phyloP scores from a whole-genome alignment of 2,329 filamentous ascomycete genomes.

The Myrmaecium sp. region DNA sequence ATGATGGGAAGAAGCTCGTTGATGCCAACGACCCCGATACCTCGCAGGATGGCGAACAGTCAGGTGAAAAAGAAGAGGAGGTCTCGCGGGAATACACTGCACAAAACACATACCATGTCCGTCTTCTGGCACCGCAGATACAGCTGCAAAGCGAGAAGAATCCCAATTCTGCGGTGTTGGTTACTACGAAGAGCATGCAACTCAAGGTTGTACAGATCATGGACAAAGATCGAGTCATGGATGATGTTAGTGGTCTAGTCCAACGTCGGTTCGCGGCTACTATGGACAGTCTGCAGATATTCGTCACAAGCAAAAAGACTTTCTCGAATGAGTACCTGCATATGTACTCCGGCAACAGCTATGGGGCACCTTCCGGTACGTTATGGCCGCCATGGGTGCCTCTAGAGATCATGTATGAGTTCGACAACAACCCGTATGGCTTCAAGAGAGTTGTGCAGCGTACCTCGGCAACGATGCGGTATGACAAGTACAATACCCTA shows the following conservation, averaged over 20 bases:
- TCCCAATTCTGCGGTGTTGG: conserved; percentile 85
- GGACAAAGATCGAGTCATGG: conserved; percentile 84
- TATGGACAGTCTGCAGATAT: conserved; percentile 97
- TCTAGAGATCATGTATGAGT: conserved; percentile 97
- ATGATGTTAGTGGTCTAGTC: conserved; percentile 86
- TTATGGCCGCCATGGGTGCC: conserved; percentile 98
- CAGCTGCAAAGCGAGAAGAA: conserved; percentile 98
- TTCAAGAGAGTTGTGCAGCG: conserved; percentile 95
- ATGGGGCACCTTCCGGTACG: conserved; percentile 68
- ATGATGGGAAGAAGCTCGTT: conserved; percentile 71
- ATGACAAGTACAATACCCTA: conserved; percentile 95
- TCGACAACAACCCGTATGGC: conserved; percentile 83
- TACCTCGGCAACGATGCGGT: conserved; percentile 83
- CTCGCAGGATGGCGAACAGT: conserved; percentile 16
- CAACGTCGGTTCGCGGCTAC: conserved; percentile 86
- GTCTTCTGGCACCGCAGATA: conserved; percentile 91
- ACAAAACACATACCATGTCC: conserved; percentile 86
- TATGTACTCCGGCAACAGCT: conserved; percentile 86
- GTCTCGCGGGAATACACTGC: conserved; percentile 78
- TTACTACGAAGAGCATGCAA: conserved; percentile 95
- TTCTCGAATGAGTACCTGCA: conserved; percentile 72
- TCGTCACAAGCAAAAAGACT: conserved; percentile 86
- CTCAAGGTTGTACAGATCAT: conserved; percentile 95
- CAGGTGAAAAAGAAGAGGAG: conserved; percentile 37
- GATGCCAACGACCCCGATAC: conserved; percentile 44